Evolutionary conservation across 768 basidiomycete genomes (phyloP).

Genomic region (Mycena sanguinolenta): DNA sequence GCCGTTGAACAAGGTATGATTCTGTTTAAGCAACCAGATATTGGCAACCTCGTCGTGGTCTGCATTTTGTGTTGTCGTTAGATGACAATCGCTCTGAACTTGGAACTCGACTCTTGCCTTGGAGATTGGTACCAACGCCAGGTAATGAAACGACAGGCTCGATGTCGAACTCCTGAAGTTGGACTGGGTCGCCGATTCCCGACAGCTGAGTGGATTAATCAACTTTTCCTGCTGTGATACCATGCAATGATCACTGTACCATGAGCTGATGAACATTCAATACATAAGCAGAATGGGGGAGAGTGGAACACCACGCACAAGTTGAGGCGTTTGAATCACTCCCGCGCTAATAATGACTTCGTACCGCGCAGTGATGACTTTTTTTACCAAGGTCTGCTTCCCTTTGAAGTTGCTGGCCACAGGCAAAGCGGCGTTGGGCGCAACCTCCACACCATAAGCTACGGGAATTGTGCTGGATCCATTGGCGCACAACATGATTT

Average conservation of each 20-base stretch:
- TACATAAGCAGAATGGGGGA: not conserved
- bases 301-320: conserved; percentile 40
- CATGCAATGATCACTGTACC: conserved; percentile 17
- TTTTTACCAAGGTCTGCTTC: conserved; percentile 31
- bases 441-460: conserved; percentile 42
- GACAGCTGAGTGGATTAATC: conserved; percentile 42
- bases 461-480: conserved; percentile 15
- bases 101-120: conserved; percentile 37
- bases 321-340: conserved; percentile 46
- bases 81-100: not conserved
- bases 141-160: conserved; percentile 47
- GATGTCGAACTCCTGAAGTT: conserved; percentile 44
- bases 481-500: conserved; percentile 39
- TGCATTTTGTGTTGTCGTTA: conserved; percentile 27
- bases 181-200: conserved; percentile 48
- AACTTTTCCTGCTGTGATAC: not conserved
- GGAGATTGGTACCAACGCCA: conserved; percentile 53
- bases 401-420: conserved; percentile 46
- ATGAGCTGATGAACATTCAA: conserved; percentile 38
- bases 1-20: conserved; percentile 43
- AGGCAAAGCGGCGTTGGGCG: conserved; percentile 41
- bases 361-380: conserved; percentile 40
- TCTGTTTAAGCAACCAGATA: conserved; percentile 46
- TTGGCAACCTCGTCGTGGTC: conserved; percentile 50
- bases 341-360: conserved; percentile 48